Base-by-base conservation (phyloP, 495 filamentous ascomycete genomes). In the Lichenothelia convexa region DNA sequence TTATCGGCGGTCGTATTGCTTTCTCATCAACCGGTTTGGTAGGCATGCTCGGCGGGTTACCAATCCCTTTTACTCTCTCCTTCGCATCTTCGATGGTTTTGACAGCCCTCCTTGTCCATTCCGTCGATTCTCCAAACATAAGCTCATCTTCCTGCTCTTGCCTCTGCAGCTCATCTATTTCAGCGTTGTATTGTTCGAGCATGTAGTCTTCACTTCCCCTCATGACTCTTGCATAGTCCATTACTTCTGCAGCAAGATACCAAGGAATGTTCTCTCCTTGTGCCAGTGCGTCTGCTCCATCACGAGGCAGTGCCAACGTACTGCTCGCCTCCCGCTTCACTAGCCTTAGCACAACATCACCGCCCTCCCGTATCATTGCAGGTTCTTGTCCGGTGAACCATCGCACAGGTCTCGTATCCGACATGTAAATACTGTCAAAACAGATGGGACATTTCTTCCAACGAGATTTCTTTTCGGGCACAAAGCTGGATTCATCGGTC, bases 391-490 rank as follows among this genome's bases (percentile, higher is more conserved):
- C 87, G 38, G 68, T 69, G 49, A 89, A 93, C 69, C 89, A 94
- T 30, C 85, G 66, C 18, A 94, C 89, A 0, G 89, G 82, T 17
- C 80, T 67, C n/a, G 79, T 81, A 35, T 97, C 89, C 1, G 80
- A 75, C 6, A 84, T 65, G 50, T 83, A 93, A 12, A 97, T 71
- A 17, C 67, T 71, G 47, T 95, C 89, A 64, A 76, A 87, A 56
- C 89, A 97, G 22, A 97, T 92, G 4, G 89, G 91, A 47, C 89
- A 97, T 51, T 92, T 93, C 59, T 91, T 85, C 69, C 78, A 93
- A 35, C 83, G 67, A 34, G 80, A 68, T 54, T 67, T 77, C 53
- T 78, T 83, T 40, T 79, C 73, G 7, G 65, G 68, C 2, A 64
- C 41, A 4, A 61, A 63, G 13, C 71, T 65, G 1, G 70, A 68